phyloP scores from a whole-genome alignment of 306 rosid species.

The Trifolium repens region DNA sequence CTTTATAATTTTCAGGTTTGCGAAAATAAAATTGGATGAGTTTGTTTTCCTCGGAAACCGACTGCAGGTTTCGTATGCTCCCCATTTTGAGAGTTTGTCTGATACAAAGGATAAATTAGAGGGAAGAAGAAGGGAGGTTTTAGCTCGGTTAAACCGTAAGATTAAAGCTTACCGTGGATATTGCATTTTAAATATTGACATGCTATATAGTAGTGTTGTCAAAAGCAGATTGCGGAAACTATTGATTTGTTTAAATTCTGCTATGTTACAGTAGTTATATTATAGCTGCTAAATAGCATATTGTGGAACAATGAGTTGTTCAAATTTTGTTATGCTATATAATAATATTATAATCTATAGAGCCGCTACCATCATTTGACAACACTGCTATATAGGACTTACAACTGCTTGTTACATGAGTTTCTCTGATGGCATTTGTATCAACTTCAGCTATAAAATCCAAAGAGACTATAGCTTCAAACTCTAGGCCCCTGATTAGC shows the following conservation, averaged over 20 bases:
- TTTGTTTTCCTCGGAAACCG: conserved; percentile 81
- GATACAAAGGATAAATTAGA: conserved; percentile 87
- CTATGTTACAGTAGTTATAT: neutral
- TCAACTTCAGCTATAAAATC: conserved; percentile 63
- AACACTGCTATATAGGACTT: neutral
- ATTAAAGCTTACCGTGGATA: conserved; percentile 26
- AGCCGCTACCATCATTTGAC: neutral
- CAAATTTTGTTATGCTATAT: neutral
- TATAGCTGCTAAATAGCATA: neutral
- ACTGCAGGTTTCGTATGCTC: conserved; percentile 78
- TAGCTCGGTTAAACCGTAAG: conserved; percentile 67
- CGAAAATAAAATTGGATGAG: conserved; percentile 81
- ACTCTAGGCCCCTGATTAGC: conserved; percentile 38
- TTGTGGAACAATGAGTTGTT: neutral
- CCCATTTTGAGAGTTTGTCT: conserved; percentile 68
- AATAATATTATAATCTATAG: neutral
- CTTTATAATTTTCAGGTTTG: conserved; percentile 66
- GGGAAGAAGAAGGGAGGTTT: conserved; percentile 79
- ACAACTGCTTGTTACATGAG: conserved; percentile 26
- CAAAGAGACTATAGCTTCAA: conserved; percentile 51
- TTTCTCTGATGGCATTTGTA: conserved; percentile 14
- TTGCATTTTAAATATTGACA: neutral
- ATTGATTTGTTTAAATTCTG: neutral
- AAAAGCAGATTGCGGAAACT: neutral
- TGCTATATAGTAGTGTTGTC: neutral